phyloP scores from a whole-genome alignment of 1,284 basidiomycete species.

The Erythrobasidium hasegawianum region DNA sequence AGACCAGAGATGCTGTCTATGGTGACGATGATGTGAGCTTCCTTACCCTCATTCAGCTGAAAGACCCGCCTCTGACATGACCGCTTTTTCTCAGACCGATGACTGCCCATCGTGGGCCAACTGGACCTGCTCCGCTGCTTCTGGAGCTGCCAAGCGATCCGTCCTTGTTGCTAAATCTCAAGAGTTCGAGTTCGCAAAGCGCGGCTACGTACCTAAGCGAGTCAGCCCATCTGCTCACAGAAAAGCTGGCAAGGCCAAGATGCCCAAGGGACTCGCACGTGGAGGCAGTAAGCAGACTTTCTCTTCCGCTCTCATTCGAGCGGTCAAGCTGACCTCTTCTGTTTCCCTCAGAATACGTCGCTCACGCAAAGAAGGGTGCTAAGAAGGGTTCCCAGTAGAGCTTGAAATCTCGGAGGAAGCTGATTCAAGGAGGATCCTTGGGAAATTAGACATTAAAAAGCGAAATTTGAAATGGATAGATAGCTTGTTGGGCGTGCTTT shows the following conservation, averaged over 20 bases:
- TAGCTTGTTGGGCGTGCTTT: no score
- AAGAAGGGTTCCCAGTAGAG: neutral
- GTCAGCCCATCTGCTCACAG: neutral
- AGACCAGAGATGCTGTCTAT: neutral
- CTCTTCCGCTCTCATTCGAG: neutral
- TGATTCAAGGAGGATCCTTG: no score
- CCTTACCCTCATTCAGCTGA: neutral
- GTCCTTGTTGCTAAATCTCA: no score
- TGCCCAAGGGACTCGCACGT: neutral
- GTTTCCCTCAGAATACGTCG: constrained; percentile 1
- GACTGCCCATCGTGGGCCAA: constrained; percentile 15
- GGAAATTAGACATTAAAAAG: no score
- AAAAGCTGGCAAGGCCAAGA: neutral
- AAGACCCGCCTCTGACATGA: no score
- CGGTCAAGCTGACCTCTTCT: no score
- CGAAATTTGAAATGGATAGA: no score
- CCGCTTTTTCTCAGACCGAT: neutral
- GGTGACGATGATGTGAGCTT: constrained; percentile 1
- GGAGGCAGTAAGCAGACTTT: constrained; percentile 5
- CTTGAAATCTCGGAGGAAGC: no score
- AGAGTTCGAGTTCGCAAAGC: neutral
- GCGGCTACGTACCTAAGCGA: constrained; percentile 1
- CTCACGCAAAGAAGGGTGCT: no score
- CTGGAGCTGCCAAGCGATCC: no score
- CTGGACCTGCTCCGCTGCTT: constrained; percentile 3